Base-by-base conservation (phyloP, 1,139 yeast genomes). In the Yamadazyma trypodendri region DNA sequence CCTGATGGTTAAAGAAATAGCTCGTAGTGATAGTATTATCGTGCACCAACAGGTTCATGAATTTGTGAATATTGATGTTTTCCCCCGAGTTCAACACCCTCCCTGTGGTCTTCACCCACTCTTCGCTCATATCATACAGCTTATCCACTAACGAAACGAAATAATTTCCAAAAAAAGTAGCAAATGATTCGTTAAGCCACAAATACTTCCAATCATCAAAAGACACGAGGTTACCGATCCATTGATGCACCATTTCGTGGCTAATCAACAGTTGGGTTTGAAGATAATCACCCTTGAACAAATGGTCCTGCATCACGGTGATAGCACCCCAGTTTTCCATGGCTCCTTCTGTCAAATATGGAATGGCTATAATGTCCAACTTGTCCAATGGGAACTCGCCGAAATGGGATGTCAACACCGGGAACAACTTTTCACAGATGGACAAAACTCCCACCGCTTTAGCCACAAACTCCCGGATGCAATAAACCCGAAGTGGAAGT, bases 251-350 rank as follows among this genome's bases (percentile, higher is more conserved):
- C 44, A 84, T 54, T 54, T 84, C 89, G 54, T 84, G 94, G 1
- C 78, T 79, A 6, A 84, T 54, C 36, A 84, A 66, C 49, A 81
- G 84, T 34, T 66, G 55, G 10, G 81, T 51, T 44, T 77, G 81
- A 34, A 69, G 66, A 2, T 30, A 29, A 32, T 43, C 44, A 23
- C 39, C 41, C 14, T 42, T 40, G 30, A 46, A 48, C 15, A 49
- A 40, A 38, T 48, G 46, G 17, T 51, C 47, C 34, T 76, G 70
- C 41, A 80, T 72, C 7, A 82, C 68, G 2, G 83, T 75, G 24
- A 84, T 69, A 61, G 82, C 61, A 3, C 87, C 85, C 77, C 84
- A 81, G 52, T 84, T 83, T 54, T 84, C 94, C 81, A 83, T 84
- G 4, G 86, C 92, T 41, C 86, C 84, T 55, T 84, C 90, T 24